Conservation (phyloP, 441 rosid genomes). For the Gossypium lobatum region DNA sequence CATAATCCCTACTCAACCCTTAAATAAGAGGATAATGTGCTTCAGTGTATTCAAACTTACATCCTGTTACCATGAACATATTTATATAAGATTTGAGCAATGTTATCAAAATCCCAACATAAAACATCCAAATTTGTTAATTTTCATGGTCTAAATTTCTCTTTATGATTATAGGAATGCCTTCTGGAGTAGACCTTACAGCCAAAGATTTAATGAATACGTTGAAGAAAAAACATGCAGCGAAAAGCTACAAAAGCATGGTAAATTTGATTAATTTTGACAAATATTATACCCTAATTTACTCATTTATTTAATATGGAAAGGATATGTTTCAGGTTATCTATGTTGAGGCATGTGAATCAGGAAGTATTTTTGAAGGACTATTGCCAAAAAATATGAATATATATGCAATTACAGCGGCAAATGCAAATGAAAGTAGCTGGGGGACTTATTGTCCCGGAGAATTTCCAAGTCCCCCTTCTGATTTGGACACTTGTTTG, state of each 20-base stretch:
- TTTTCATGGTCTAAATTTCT: not conserved
- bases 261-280: slow-evolving; percentile 26
- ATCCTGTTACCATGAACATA: too few species aligned
- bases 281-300: not conserved
- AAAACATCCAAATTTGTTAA: too few species aligned
- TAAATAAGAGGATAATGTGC: too few species aligned
- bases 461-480: slow-evolving; percentile 64
- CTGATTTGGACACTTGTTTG: slow-evolving; percentile 84
- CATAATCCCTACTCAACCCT: too few species aligned
- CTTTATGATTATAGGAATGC: slow-evolving; percentile 60
- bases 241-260: slow-evolving; percentile 80
- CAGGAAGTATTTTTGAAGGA: slow-evolving; percentile 95
- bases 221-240: slow-evolving; percentile 70
- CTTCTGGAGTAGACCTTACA: slow-evolving; percentile 61
- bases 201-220: slow-evolving; percentile 65
- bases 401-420: slow-evolving; percentile 85
- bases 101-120: too few species aligned
- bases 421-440: slow-evolving; percentile 86
- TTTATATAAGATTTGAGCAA: too few species aligned
- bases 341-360: slow-evolving; percentile 94
- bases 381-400: slow-evolving; percentile 70
- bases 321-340: slow-evolving; percentile 36
- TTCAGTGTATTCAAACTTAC: too few species aligned
- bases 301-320: slow-evolving; percentile 9
- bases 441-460: slow-evolving; percentile 94